Evolutionary conservation across 2,329 filamentous ascomycete genomes (phyloP).

Genomic region (Ilyonectria robusta): DNA sequence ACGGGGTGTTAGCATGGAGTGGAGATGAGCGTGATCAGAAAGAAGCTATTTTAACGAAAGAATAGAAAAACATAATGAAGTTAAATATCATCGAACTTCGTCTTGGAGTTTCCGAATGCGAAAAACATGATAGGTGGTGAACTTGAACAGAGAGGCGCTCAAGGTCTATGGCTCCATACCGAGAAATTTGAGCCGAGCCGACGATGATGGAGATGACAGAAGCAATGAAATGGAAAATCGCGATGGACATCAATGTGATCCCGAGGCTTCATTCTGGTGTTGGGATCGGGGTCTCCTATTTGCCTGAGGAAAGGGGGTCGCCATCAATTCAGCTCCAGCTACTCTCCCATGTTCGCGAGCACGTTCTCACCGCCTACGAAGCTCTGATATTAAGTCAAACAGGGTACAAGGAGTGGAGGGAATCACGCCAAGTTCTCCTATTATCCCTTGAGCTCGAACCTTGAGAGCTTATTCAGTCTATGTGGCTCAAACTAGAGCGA

Average conservation of each 20-base stretch:
- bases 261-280: not conserved
- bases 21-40: too few relatives aligned
- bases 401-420: not conserved
- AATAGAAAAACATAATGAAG: too few relatives aligned
- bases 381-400: slow-evolving; percentile 18
- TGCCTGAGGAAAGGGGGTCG: slow-evolving; percentile 2
- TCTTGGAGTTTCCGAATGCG: too few relatives aligned
- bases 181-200: not conserved
- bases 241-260: not conserved
- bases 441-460: not conserved
- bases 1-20: not conserved
- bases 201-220: not conserved
- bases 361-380: slow-evolving; percentile 12
- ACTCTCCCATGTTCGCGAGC: slow-evolving; percentile 13
- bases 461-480: not conserved
- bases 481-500: slow-evolving; percentile 9
- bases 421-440: not conserved
- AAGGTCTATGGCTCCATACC: slow-evolving; percentile 12
- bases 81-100: too few relatives aligned
- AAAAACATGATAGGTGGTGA: too few relatives aligned
- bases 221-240: not conserved
- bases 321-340: not conserved
- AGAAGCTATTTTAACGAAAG: too few relatives aligned
- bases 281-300: slow-evolving; percentile 17
- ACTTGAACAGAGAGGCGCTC: too few relatives aligned